Conservation (phyloP, 2,329 filamentous ascomycete species). For the Aspergillus bombycis region DNA sequence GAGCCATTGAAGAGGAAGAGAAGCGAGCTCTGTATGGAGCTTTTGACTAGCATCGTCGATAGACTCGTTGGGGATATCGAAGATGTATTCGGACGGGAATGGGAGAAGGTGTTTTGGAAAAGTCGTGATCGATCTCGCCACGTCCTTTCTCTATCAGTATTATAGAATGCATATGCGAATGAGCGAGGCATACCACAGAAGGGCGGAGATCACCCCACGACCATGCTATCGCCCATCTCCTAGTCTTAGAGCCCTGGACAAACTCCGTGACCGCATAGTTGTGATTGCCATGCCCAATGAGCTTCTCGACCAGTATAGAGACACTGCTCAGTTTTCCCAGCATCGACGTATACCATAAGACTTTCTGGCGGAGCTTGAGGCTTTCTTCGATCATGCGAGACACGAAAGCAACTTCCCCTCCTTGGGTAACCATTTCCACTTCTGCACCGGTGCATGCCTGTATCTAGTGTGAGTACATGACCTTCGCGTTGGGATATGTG, state of each 20-base stretch:
- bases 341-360: constrained; percentile 92
- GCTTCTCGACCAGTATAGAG: constrained; percentile 61
- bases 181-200: constrained; percentile 44
- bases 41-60: constrained; percentile 38
- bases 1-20: constrained; percentile 65
- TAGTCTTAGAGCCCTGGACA: constrained; percentile 75
- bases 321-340: constrained; percentile 78
- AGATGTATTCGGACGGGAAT: constrained; percentile 55
- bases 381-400: constrained; percentile 72
- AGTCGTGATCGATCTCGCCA: constrained; percentile 44
- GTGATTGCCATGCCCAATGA: constrained; percentile 59
- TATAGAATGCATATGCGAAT: background rate
- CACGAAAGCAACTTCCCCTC: constrained; percentile 79
- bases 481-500: no score
- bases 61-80: constrained; percentile 36
- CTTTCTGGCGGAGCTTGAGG: constrained; percentile 58
- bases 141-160: constrained; percentile 24
- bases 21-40: constrained; percentile 54
- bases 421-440: constrained; percentile 81
- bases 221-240: constrained; percentile 88
- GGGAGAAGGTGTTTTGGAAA: constrained; percentile 57
- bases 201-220: constrained; percentile 74
- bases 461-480: constrained; percentile 7
- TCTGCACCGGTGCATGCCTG: constrained; percentile 70
- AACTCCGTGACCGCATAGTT: constrained; percentile 87